Evolutionary conservation across 108 stramenopile species (phyloP), one percentile per base, ranked within the genome.

Genomic region (Cyclotella choctawhatcheeana): DNA sequence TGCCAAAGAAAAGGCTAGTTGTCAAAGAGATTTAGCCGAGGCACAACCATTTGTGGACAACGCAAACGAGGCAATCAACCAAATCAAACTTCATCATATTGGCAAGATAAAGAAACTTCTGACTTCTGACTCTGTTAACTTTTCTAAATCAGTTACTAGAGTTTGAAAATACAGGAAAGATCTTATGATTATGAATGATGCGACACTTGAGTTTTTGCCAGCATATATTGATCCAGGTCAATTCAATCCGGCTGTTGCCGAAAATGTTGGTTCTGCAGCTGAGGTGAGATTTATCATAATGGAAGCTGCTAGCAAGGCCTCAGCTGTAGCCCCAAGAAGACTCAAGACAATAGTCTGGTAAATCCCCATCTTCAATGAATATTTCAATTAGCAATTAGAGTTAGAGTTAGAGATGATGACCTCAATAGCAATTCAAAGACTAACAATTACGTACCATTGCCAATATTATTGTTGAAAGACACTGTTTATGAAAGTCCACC

Each of bases 31-130:
- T 73, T 71, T 96, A 2, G 95, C 95, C 58, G 86, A 92, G 64
- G 95, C 95, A 5, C 91, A 95, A 76, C 95, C 95, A 13, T 94
- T 93, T 61, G 90, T 96, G 13, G 91, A 95, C 51, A 71, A 93
- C 64, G 96, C 96, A 20, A 93, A 95, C 63, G 87, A 79, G 16
- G 96, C 96, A 29, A 95, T 95, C 47, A 75, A 84, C 20, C 88
- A 85, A 35, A 95, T 96, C 86, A 92, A 93, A 62, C 93, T 90
- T 2, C 77, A 83, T 18, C 89, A 96, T 64, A 92, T 97, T 59
- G 82, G 82, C 34, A 94, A 97, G 74, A 86, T 97, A 24, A 97
- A 95, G 85, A 88, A 89, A 64, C 79, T 94, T 12, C 72, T 86
- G 6, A 96, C 90, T 58, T 94, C 96, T 2, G 82, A 86, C 29